Conservation (phyloP, 495 filamentous ascomycete genomes). For the Extremus antarcticus region DNA sequence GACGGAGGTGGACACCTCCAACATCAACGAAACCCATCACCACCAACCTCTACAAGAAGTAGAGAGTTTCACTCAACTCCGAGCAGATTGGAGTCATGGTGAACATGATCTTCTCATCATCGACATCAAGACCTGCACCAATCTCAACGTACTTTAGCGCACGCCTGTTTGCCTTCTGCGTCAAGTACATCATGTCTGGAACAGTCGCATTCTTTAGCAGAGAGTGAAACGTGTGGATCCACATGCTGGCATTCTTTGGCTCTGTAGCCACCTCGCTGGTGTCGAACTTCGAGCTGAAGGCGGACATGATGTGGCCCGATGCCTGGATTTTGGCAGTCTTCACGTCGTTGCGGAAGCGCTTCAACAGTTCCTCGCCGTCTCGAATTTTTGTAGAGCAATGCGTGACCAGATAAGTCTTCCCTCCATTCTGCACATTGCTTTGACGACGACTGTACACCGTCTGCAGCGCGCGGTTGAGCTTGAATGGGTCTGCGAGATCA, state of each 20-base stretch:
- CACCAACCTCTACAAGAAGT: not conserved
- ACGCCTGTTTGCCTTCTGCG: not conserved
- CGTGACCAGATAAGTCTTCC: not conserved
- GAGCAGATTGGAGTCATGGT: not conserved
- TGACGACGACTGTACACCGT: not conserved
- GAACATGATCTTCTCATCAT: not conserved
- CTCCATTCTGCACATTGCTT: not conserved
- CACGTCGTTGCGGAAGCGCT: too few species aligned
- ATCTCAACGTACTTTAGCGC: not conserved
- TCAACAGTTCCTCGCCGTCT: too few species aligned
- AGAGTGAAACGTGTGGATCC: not conserved
- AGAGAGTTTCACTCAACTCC: not conserved
- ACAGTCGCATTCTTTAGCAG: not conserved
- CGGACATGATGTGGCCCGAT: not conserved
- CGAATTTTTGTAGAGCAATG: too few species aligned
- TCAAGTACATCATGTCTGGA: slow-evolving; percentile 2
- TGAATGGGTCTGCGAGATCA: not conserved
- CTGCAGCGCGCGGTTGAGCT: not conserved
- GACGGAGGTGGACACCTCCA: not conserved
- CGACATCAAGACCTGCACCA: not conserved
- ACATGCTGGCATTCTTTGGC: too few species aligned
- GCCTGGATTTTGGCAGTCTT: not conserved
- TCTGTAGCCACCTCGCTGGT: too few species aligned
- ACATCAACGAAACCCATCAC: too few species aligned
- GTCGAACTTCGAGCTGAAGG: not conserved